These are phyloP conservation scores for Ampelocalamus luodianensis DNA, from an alignment of 176 grass and related monocot species.

Conservation along the genomic window DNA sequence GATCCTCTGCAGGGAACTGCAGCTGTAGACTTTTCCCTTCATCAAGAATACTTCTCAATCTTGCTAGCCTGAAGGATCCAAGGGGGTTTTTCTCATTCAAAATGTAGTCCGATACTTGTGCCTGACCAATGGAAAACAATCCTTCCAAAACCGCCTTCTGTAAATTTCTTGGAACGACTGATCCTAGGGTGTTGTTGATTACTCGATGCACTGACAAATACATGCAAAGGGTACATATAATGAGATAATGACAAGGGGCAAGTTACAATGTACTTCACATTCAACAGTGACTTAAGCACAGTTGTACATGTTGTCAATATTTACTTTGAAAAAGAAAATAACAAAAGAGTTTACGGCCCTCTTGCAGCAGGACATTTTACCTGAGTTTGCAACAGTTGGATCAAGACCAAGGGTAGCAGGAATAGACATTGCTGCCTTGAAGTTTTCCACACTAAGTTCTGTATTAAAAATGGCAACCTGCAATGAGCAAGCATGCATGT, in stretches of 20 bases:
- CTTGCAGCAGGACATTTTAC: constrained; percentile 40
- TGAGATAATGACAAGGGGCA: neutral
- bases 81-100: constrained; percentile 87
- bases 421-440: constrained; percentile 94
- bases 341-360: neutral
- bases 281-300: constrained; percentile 15
- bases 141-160: constrained; percentile 78
- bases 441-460: constrained; percentile 82
- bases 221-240: constrained; percentile 24
- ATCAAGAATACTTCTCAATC: constrained; percentile 80
- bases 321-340: constrained; percentile 16
- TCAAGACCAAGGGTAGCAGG: constrained; percentile 89
- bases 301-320: constrained; percentile 8
- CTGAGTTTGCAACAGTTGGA: constrained; percentile 91
- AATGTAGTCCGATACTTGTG: constrained; percentile 85
- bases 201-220: constrained; percentile 68
- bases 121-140: constrained; percentile 80
- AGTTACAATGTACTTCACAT: constrained; percentile 3
- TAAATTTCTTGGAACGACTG: constrained; percentile 67
- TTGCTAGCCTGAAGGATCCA: constrained; percentile 67
- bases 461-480: constrained; percentile 97
- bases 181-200: constrained; percentile 76
- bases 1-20: constrained; percentile 97
- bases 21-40: constrained; percentile 94
- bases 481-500: constrained; percentile 43